Evolutionary conservation across 225 moss, liverwort and hornwort species (phyloP), one percentile per base, ranked within the genome.

Genomic region (Neckera pumila): DNA sequence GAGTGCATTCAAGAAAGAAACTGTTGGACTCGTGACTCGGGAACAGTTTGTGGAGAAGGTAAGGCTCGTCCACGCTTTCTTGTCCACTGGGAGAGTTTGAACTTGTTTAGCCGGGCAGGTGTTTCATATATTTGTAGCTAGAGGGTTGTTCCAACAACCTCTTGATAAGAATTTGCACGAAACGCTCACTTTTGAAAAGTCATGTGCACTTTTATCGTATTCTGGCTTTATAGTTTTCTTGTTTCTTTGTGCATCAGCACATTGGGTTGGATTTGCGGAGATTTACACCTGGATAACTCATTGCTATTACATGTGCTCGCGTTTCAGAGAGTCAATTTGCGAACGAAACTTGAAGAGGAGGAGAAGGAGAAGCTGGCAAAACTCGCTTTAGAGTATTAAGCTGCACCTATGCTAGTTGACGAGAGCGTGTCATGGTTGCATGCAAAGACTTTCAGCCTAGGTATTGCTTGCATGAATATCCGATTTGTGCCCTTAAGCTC

Each of bases 21-120:
- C 99, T 62, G 99, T 99, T 38, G 99, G 99, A 81, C 93, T 99
- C 88, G 97, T 98, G 72, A 98, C 97, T 45, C 92, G 97, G 70
- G 97, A 98, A 90, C 99, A 99, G 89, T 99, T 99, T 87, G 96
- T 99, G 87, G 99, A 99, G 86, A 99, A 99, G 99, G 99, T 97
- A 91, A 81, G 90, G 62, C 53, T 43, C 4, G 13, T 71, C 58
- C 51, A 15, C 79, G 14, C n/a, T 60, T 80, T 84, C 38, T 62
- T 71, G 58, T 11, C 33, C 56, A 62, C 33, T 86, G 7, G 16
- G 49, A 61, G 70, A 74, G 12, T 87, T 56, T 82, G 56, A 63
- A 27, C 49, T 71, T 63, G 40, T 73, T 45, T 4, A 74, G 51
- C 58, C 17, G 33, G 38, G 31, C 47, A 49, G 33, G 49, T 36